A percentile compares a stretch with the other conserved stretches of the same genome.
Conservation (phyloP, 106 monocot genomes). For the Iris macrosiphon region DNA sequence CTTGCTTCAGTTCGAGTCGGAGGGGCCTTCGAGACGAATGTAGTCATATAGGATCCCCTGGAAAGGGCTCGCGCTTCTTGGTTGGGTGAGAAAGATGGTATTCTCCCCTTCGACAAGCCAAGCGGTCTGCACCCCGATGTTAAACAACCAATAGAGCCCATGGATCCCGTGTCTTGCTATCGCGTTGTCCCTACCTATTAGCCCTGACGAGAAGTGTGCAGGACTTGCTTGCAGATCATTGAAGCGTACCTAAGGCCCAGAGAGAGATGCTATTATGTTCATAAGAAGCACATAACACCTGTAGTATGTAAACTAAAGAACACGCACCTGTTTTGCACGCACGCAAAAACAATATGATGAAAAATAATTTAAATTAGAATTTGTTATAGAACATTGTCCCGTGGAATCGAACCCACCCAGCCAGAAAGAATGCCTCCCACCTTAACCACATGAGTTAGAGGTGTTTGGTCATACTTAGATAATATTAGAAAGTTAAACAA, state of each 20-base stretch:
- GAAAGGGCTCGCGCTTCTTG: constrained; percentile 36
- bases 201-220: constrained; percentile 48
- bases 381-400: too few relatives aligned
- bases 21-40: constrained; percentile 65
- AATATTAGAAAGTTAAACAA: too few relatives aligned
- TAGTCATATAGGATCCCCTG: constrained; percentile 86
- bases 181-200: constrained; percentile 42
- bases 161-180: constrained; percentile 82
- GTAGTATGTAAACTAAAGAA: neutral
- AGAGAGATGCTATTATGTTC: neutral
- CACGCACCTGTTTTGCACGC: too few relatives aligned
- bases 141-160: constrained; percentile 69
- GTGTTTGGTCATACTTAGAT: too few relatives aligned
- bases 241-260: constrained; percentile 32
- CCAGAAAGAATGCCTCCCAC: too few relatives aligned
- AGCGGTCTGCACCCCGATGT: constrained; percentile 25
- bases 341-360: too few relatives aligned
- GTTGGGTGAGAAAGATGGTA: constrained; percentile 59
- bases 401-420: too few relatives aligned
- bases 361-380: too few relatives aligned
- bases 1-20: neutral
- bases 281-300: neutral
- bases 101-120: constrained; percentile 62
- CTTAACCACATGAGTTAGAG: too few relatives aligned
- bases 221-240: constrained; percentile 21